phyloP scores from a whole-genome alignment of 495 filamentous ascomycete species.

The Thermothielavioides terrestris region DNA sequence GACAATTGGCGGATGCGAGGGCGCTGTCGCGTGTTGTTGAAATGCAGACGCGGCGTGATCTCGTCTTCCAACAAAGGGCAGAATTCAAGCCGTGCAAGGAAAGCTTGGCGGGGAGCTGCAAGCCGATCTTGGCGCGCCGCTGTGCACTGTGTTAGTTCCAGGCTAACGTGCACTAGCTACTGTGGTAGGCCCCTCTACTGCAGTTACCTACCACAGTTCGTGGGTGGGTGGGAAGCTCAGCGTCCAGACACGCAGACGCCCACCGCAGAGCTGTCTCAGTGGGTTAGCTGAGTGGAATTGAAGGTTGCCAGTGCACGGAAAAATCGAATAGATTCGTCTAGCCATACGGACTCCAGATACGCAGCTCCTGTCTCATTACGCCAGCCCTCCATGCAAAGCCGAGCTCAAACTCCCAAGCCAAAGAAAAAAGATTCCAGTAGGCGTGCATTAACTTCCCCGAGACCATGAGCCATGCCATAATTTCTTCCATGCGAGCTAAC shows the following conservation, averaged over 20 bases:
- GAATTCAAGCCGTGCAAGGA: conserved; percentile 19
- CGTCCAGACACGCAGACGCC: too few relatives aligned
- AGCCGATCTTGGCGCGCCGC: not conserved
- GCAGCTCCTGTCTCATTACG: not conserved
- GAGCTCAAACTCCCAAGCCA: conserved; percentile 5
- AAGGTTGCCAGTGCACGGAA: too few relatives aligned
- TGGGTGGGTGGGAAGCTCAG: too few relatives aligned
- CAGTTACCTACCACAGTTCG: too few relatives aligned
- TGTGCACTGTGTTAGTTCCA: too few relatives aligned
- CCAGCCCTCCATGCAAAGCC: conserved; percentile 7
- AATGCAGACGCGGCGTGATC: conserved; percentile 17
- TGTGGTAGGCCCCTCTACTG: too few relatives aligned
- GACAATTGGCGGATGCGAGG: conserved; percentile 13
- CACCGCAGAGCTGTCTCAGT: too few relatives aligned
- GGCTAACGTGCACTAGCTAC: too few relatives aligned
- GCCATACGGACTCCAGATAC: not conserved
- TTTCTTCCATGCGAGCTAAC: not conserved
- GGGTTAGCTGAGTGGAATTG: not conserved
- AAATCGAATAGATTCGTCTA: too few relatives aligned
- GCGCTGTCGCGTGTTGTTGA: conserved; percentile 17
- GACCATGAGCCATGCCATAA: conserved; percentile 3
- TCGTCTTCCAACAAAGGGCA: conserved; percentile 19
- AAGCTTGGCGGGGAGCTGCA: conserved; percentile 16
- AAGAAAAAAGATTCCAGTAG: not conserved
- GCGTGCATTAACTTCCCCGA: not conserved